These are phyloP conservation scores for Sungouiella thailandica DNA, from an alignment of 805 yeast species.

Conservation along the genomic window DNA sequence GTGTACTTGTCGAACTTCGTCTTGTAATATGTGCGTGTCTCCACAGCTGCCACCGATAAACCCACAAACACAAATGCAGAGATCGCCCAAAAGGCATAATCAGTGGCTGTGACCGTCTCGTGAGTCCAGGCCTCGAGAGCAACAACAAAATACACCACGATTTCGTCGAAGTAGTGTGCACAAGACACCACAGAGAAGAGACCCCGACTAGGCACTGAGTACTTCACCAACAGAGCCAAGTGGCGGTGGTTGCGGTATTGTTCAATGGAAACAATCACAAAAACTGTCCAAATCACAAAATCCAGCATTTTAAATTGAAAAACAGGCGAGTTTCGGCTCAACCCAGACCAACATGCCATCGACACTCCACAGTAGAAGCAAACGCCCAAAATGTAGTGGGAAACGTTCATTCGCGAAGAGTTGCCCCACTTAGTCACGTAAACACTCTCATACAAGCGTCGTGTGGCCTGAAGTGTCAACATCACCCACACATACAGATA, in stretches of 20 bases:
- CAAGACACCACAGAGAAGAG: constrained; percentile 48
- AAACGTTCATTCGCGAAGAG: constrained; percentile 52
- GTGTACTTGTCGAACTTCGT: constrained; percentile 23
- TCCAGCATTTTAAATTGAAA: neutral
- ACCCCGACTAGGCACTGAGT: constrained; percentile 49
- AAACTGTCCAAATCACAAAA: neutral
- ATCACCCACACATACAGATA: constrained; percentile 19
- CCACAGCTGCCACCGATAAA: constrained; percentile 51
- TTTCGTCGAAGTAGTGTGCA: constrained; percentile 71
- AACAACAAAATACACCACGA: constrained; percentile 46
- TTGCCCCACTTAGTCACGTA: constrained; percentile 43
- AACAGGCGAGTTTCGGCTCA: constrained; percentile 1
- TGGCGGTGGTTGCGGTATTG: constrained; percentile 50
- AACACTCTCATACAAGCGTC: constrained; percentile 54
- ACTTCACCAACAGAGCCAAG: constrained; percentile 47
- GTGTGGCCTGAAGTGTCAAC: constrained; percentile 43
- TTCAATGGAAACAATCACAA: constrained; percentile 43
- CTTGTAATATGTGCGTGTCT: constrained; percentile 45
- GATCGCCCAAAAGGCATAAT: constrained; percentile 18
- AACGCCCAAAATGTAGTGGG: constrained; percentile 64
- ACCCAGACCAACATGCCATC: constrained; percentile 25
- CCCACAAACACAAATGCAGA: constrained; percentile 39
- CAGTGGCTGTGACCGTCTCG: constrained; percentile 14
- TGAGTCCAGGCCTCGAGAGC: neutral
- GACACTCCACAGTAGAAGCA: constrained; percentile 51